phyloP scores from a whole-genome alignment of 208 protist genomes.

The Trypanosoma platydactyli region DNA sequence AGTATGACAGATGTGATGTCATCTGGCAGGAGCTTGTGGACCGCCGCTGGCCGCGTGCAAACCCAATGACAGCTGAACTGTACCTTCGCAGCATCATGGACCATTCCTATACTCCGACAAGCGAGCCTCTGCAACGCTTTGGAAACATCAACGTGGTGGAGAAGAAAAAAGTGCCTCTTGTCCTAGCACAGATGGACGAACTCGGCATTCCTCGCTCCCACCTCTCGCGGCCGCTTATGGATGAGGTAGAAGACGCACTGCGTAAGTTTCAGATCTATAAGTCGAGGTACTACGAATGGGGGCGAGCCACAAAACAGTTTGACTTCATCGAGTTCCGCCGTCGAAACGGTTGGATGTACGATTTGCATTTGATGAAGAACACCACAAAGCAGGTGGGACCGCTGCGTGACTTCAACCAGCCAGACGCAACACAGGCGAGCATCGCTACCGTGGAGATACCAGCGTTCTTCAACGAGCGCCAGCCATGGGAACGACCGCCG shows the following conservation, averaged over 20 bases:
- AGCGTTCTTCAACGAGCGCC: constrained; percentile 74
- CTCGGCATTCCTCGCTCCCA: constrained; percentile 80
- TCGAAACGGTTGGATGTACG: constrained; percentile 88
- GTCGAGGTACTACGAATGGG: constrained; percentile 86
- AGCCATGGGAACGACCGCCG: constrained; percentile 71
- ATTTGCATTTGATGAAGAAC: constrained; percentile 82
- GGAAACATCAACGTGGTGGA: constrained; percentile 79
- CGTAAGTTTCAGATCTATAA: constrained; percentile 79
- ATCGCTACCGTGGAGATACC: constrained; percentile 67
- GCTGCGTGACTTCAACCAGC: constrained; percentile 63
- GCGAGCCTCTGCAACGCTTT: constrained; percentile 67
- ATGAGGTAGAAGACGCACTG: constrained; percentile 88
- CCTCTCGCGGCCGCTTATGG: constrained; percentile 74
- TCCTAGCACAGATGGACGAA: constrained; percentile 80
- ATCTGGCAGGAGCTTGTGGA: constrained; percentile 87
- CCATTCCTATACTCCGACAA: constrained; percentile 80
- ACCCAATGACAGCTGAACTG: constrained; percentile 65
- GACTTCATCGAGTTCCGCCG: constrained; percentile 90
- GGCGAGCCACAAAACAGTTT: constrained; percentile 88
- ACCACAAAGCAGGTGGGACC: constrained; percentile 66
- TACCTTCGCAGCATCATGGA: constrained; percentile 89
- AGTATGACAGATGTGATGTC: constrained; percentile 73
- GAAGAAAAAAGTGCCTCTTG: constrained; percentile 88
- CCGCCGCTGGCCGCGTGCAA: constrained; percentile 78
- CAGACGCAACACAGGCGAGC: constrained; percentile 51